Base-by-base conservation (phyloP, 2,329 filamentous ascomycete genomes). In the Xylariaceae sp. region DNA sequence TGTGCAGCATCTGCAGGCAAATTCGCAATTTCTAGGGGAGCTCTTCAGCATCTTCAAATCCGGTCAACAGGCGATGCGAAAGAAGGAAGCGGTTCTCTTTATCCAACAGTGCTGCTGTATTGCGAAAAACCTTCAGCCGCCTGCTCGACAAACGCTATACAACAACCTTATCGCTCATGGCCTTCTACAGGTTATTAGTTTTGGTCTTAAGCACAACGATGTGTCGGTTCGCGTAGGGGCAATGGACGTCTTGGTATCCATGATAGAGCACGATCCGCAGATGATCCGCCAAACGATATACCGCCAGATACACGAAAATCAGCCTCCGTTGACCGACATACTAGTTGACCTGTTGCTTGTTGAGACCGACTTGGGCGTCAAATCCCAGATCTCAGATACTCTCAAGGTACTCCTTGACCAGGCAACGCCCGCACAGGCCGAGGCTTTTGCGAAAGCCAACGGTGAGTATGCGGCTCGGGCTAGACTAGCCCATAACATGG, bases 101-200 rank as follows among this genome's bases (percentile, higher is more conserved):
- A 94, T 99, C 56, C 91, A 97, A 70, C 91, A 97, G 70, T 97
- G 92, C 73, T 95, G 91, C 62, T 83, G 86, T 3, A 94, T 97
- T 64, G 90, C 91, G 1, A 99, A 99, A 75, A 96, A 91, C 66
- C 79, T 99, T 19, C 94, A 97, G 68, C 87, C 88, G 2, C 87
- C 87, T 30, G 85, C 85, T 6, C 83, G 94, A 57, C 86, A 89
- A 59, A 85, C 84, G 27, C 76, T 99, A 12, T 96, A 95, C 72
- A 86, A 87, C 67, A 95, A 95, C 69, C 95, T 97, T 69, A 86
- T 97, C 60, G 81, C 81, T 47, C 86, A 95, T 65, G 94, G 94
- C 7, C 81, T 99, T 6, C 84, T 97, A 55, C 82, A 85, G 34
- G 91, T 97, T 54, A 92, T 99, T 61, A 90, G 91, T 57, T 97